Base-by-base conservation (phyloP, 2,329 filamentous ascomycete genomes). In the Nemania sp. region DNA sequence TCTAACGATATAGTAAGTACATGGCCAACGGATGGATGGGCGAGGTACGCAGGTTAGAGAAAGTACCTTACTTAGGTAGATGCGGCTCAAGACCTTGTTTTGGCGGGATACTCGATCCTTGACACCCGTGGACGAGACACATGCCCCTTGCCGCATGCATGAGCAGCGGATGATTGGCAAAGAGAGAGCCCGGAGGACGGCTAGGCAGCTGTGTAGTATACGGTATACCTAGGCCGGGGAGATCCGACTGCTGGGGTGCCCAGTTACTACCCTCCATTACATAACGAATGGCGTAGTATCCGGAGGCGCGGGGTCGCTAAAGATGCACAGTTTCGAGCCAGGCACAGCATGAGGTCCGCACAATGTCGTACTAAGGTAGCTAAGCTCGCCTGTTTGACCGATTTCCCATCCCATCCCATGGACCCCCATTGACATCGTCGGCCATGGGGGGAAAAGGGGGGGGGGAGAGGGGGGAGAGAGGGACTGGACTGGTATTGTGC, bases 301-400 rank as follows among this genome's bases (percentile, higher is more conserved):
- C 50, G 59, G 49, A 46, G 51, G 21, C 43, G 43, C 43, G 43
- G 43, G 43, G 43, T 29, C 3, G 5, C 39, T 12, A 46, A n/a
- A n/a, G 17, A n/a, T 17, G 17, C 21, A 18, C n/a, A 34, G 12
- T 7, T 25, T 51, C 42, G 18, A 55, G 43, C 34, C 32, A 54
- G 50, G 57, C 10, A 50, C 50, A 45, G 57, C 10, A 50, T 45
- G 7, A 45, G 20, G 37, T 59, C 39, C 29, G 17, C 45, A 35
- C 49, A 10, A 29, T 32, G 21, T 15, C 37, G 40, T 17, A 43
- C 40, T 43, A 42, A 39, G 12, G n/a, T n/a, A 29, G 25, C 39
- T 17, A 18, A 17, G 39, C 7, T 9, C 15, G 39, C 17, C 7
- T 40, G 15, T 21, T 43, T 29, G 32, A 18, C 37, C 21, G 21